These are phyloP conservation scores for Phoma sp. DNA, from an alignment of 2,329 filamentous ascomycete genomes.

Conservation along the genomic window DNA sequence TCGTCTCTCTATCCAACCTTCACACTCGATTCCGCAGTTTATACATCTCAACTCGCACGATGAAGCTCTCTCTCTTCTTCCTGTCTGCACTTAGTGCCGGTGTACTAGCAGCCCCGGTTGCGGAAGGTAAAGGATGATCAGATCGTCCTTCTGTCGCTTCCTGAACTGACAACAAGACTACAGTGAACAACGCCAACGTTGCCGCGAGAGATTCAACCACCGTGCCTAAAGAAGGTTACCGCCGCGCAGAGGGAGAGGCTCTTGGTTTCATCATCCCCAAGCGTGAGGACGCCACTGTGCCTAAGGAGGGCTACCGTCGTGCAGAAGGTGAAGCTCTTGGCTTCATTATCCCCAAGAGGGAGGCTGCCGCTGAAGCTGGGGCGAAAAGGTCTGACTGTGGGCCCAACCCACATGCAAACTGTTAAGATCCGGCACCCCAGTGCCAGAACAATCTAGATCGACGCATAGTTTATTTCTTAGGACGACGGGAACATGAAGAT, in stretches of 20 bases:
- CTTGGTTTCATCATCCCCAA: too few relatives aligned
- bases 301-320: not conserved
- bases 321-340: not conserved
- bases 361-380: not conserved
- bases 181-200: not conserved
- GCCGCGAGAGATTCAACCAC: not conserved
- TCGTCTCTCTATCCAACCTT: not conserved
- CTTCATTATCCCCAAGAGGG: not conserved
- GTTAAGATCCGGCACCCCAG: too few relatives aligned
- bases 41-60: not conserved
- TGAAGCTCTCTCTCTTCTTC: not conserved
- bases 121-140: not conserved
- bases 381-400: not conserved
- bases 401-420: too few relatives aligned
- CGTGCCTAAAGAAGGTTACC: too few relatives aligned
- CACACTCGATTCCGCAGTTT: not conserved
- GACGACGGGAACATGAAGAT: too few relatives aligned
- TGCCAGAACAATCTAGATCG: too few relatives aligned
- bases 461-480: too few relatives aligned
- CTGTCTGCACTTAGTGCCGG: not conserved
- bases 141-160: not conserved
- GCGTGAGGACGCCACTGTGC: not conserved
- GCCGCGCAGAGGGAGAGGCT: too few relatives aligned
- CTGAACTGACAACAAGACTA: not conserved
- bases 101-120: not conserved